Base-by-base conservation (phyloP, 768 basidiomycete species). In the Termitomyces sp. region DNA sequence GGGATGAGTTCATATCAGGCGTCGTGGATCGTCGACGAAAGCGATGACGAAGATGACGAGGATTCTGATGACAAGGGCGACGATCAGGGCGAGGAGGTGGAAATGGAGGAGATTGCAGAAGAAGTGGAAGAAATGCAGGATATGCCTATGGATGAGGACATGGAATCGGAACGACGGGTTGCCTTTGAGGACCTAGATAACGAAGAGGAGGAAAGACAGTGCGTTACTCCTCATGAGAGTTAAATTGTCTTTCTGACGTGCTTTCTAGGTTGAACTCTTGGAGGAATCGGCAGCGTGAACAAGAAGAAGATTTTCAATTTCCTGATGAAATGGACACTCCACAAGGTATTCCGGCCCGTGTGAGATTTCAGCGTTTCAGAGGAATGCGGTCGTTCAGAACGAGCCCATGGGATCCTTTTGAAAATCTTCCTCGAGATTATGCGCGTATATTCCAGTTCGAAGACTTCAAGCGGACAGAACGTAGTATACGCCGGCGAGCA, bases 311-410 rank as follows among this genome's bases (percentile, higher is more conserved):
- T 65, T 74, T 85, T 31, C 80, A 83, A n/a, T 99, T 98, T 75
- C 96, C 96, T 0, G 96, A 99, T 69, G 96, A 99, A 72, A 82
- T 96, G 11, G 96, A 98, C 68, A 98, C 97, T 0, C 96, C 96
- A 0, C 85, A 86, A 65, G 91, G 98, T 60, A 76, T 88, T 10
- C 76, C 91, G 2, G 96, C 96, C 3, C 79, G 83, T 17, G 82
- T 81, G 10, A 86, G 97, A 11, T 98, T 98, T 77, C 92, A 94
- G 68, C 84, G 96, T 52, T 99, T 87, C 72, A 87, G 96, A 60
- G 96, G 96, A 8, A 73, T 99, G 75, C 86, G 87, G 51, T 94
- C 92, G 14, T 92, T 99, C 81, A 80, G 96, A 42, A 98, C 96
- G 6, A 95, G 92, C 70, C 93, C 92, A 42, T 99, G 96, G 97